Base-by-base conservation (phyloP, 129 eudicot genomes). In the Flaveria bidentis region DNA sequence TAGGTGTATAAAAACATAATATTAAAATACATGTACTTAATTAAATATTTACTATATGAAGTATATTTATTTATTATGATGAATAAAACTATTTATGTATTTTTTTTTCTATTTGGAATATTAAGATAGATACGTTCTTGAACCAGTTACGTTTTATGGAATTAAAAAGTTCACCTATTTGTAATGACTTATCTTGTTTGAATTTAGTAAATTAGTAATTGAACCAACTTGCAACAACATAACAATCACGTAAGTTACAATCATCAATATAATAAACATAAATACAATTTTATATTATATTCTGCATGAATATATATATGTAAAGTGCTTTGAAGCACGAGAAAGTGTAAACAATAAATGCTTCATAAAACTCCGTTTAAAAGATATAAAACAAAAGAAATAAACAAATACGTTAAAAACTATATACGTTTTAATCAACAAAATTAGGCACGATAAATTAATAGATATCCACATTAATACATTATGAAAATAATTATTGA, bases 171-270 rank as follows among this genome's bases (percentile, higher is more conserved):
- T 25, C 75, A 70, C 62, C 22, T 26, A 26, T 70, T 25, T 49
- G 44, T 15, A 14, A 26, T 70, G 61, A 50, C 62, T 23, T 70
- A 10, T 70, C 75, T 70, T 49, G 75, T 50, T 70, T 70, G 45
- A 70, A 70, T 50, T 14, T 70, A 70, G 75, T 50, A 26, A 47
- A 50, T 50, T 49, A 47, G 75, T 50, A 70, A 70, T 70, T 70
- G 62, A 70, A 70, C 61, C 44, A 70, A 70, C 75, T 70, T 9
- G 61, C 62, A 70, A 70, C 75, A 70, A 70, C 22, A 70, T 13
- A 18, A 17, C 55, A 45, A 18, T 68, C 73, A 68, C 73, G 73
- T 68, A 68, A 68, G 25, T 20, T 45, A 44, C 55, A 20, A 9
- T 45, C 44, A 20, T 10, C 44, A 66, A 66, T 66, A 42, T 39